Base-by-base conservation (phyloP, 345 rosid genomes). In the Gossypioides kirkii region DNA sequence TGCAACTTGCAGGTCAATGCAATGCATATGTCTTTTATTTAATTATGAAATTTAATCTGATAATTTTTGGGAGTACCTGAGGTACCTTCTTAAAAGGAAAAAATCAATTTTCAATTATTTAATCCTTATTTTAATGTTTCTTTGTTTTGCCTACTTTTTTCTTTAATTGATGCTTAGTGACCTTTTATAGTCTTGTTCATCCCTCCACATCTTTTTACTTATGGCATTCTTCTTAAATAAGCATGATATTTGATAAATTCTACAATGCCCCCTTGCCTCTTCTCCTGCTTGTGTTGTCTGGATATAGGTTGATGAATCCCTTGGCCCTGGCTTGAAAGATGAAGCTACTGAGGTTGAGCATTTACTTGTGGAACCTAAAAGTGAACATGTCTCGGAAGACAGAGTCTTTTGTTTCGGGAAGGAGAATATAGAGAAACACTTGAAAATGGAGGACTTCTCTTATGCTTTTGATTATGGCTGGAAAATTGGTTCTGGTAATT, bases 241-340 rank as follows among this genome's bases (percentile, higher is more conserved):
- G 54, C 61, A 12, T 66, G 70, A 12, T 38, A 72, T 68, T 54
- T 74, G 42, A n/a, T 13, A 23, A 14, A 10, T 61, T 1, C 9
- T 41, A 20, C 49, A 10, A 36, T 55, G 32, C 25, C 49, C 66
- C 8, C 74, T 9, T 32, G n/a, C 38, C 53, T 1, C 13, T 72
- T 41, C 64, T 22, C 26, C 8, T 45, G n/a, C 20, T 73, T 18
- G 11, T 46, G 67, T 59, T 49, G 38, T 52, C 69, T 69, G 83
- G 88, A 82, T 76, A 56, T 84, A 89, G 83, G 84, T 74, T 42
- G 89, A 86, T 56, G 87, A 84, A 62, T 70, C 84, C 36, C 66
- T 76, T 73, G 77, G 61, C 68, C 87, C 86, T 70, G 75, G 79
- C 4, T 56, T 62, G 11, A 79, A 84, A 80, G 87, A 82, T 42